These are phyloP conservation scores for Tetrapisispora phaffii DNA, from an alignment of 805 yeast genomes.

Conservation along the genomic window DNA sequence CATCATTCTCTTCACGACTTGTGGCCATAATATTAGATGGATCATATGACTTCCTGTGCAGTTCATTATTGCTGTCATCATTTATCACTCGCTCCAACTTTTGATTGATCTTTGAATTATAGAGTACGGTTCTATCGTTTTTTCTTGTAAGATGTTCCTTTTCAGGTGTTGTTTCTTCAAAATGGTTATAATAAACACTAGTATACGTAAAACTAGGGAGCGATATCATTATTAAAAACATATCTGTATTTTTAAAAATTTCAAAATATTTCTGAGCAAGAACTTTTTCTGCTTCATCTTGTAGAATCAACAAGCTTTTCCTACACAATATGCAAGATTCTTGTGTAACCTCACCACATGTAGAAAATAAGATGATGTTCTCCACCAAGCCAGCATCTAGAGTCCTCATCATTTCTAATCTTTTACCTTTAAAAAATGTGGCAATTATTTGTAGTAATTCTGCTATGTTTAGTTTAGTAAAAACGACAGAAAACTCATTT, in stretches of 20 bases:
- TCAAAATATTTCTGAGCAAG: conserved; percentile 48
- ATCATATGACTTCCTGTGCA: background rate
- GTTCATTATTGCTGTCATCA: background rate
- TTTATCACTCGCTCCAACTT: background rate
- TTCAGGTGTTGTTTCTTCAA: background rate
- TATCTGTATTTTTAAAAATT: conserved; percentile 51
- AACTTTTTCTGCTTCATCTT: conserved; percentile 39
- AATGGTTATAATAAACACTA: background rate
- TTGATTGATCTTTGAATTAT: background rate
- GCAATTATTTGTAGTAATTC: conserved; percentile 21
- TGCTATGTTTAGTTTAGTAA: conserved; percentile 14
- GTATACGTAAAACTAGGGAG: conserved; percentile 9
- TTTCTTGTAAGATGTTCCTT: background rate
- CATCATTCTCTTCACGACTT: background rate
- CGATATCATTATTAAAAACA: conserved; percentile 44
- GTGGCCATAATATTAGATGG: background rate
- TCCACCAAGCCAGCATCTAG: conserved; percentile 15
- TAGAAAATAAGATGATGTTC: conserved; percentile 10
- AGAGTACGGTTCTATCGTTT: too few relatives aligned
- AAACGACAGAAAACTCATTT: conserved; percentile 22
- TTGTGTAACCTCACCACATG: conserved; percentile 3
- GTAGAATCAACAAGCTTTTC: conserved; percentile 48
- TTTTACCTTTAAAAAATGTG: conserved; percentile 10
- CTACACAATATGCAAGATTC: conserved; percentile 37
- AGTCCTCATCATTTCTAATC: conserved; percentile 13